phyloP scores from a whole-genome alignment of 352 stramenopile genomes.

The Globisporangium solare region DNA sequence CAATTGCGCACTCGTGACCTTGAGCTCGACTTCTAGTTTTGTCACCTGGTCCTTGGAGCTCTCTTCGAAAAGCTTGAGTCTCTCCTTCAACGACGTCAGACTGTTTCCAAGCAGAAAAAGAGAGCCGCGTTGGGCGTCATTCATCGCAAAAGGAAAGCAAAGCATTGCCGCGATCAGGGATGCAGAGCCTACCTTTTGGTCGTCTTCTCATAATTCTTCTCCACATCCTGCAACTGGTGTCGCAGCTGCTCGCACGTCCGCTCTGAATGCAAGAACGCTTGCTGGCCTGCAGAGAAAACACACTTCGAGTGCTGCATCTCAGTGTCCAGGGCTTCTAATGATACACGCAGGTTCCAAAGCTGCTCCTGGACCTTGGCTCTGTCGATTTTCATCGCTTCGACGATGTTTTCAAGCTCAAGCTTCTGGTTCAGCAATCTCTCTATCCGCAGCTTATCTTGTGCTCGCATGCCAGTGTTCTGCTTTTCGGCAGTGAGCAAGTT shows the following conservation, averaged over 20 bases:
- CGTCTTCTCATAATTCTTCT: constrained; percentile 73
- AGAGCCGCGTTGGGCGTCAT: background rate
- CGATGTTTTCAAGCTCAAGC: constrained; percentile 57
- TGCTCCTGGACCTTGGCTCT: constrained; percentile 63
- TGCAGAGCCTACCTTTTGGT: constrained; percentile 54
- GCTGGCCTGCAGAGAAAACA: constrained; percentile 70
- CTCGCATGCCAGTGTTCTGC: constrained; percentile 69
- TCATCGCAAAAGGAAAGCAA: background rate
- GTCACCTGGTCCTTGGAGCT: constrained; percentile 75
- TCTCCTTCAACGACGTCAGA: constrained; percentile 53
- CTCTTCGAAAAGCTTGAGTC: constrained; percentile 76
- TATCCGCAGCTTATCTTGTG: constrained; percentile 77
- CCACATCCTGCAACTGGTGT: constrained; percentile 55
- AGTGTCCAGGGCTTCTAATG: constrained; percentile 61
- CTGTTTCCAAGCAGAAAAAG: constrained; percentile 19
- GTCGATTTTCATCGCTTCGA: constrained; percentile 55
- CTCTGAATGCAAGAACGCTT: constrained; percentile 72
- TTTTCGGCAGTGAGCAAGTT: constrained; percentile 66
- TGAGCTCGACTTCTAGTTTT: constrained; percentile 79
- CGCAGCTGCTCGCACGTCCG: constrained; percentile 66
- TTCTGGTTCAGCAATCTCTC: constrained; percentile 77
- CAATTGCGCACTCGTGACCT: constrained; percentile 60
- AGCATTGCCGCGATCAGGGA: background rate
- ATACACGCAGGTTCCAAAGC: constrained; percentile 58
- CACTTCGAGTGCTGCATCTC: constrained; percentile 80